Evolutionary conservation across 1,139 yeast genomes (phyloP).

Genomic region (Geotrichum phurueaensis): DNA sequence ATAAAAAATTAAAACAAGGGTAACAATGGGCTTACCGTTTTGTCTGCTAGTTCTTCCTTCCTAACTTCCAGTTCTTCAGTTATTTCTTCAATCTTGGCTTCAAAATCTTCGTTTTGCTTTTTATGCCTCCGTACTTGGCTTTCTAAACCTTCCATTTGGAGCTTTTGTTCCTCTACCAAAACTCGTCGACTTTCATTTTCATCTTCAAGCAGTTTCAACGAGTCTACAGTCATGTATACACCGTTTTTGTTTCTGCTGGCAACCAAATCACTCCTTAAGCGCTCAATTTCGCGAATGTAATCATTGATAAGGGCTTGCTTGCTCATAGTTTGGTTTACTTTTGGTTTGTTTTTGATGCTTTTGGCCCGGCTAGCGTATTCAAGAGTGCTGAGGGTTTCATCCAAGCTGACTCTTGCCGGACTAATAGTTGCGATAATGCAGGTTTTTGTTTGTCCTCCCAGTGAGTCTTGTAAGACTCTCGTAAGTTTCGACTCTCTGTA

Average conservation of each 20-base stretch:
- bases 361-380: conserved; percentile 83
- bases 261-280: conserved; percentile 55
- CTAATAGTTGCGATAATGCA: conserved; percentile 76
- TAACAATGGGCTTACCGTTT: conserved; percentile 2
- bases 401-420: conserved; percentile 69
- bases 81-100: conserved; percentile 23
- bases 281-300: conserved; percentile 52
- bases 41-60: conserved; percentile 15
- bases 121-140: conserved; percentile 30
- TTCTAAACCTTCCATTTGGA: conserved; percentile 40
- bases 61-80: conserved; percentile 18
- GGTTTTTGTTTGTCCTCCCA: conserved; percentile 79
- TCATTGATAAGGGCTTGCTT: conserved; percentile 48
- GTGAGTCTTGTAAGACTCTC: conserved; percentile 68
- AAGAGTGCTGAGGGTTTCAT: conserved; percentile 75
- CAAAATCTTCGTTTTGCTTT: conserved; percentile 18
- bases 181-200: conserved; percentile 39
- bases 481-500: conserved; percentile 83
- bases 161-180: conserved; percentile 42
- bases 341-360: conserved; percentile 69
- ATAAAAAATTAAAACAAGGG: conserved; percentile 2
- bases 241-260: conserved; percentile 64
- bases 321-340: conserved; percentile 50
- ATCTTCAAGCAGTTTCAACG: conserved; percentile 23
- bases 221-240: conserved; percentile 50